These are phyloP conservation scores for Delonix regia DNA, from an alignment of 306 rosid genomes.

Conservation along the genomic window DNA sequence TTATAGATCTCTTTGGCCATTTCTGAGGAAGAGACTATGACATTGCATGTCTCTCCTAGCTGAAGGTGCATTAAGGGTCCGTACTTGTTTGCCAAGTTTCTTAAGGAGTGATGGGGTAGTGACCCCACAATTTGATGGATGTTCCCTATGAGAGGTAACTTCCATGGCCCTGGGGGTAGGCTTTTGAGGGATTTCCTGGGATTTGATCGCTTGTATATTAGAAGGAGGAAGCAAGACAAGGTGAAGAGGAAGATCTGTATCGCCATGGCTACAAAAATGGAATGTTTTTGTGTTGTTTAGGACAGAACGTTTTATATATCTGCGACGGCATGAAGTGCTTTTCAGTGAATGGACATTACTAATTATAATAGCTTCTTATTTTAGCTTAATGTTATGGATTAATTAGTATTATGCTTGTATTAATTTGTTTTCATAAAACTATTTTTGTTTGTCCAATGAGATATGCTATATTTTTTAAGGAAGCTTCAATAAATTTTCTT, in stretches of 20 bases:
- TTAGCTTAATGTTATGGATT: too few species aligned
- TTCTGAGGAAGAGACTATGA: constrained; percentile 18
- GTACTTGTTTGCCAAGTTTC: constrained; percentile 26
- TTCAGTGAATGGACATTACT: too few species aligned
- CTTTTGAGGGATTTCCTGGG: neutral
- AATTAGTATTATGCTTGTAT: too few species aligned
- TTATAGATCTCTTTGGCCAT: neutral
- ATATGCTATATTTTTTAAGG: too few species aligned
- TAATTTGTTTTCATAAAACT: too few species aligned
- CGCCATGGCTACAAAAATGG: neutral
- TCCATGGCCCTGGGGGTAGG: constrained; percentile 27
- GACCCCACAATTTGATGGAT: constrained; percentile 13
- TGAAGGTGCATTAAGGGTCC: constrained; percentile 31
- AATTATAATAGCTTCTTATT: too few species aligned
- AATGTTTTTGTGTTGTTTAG: too few species aligned
- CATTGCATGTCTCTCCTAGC: neutral
- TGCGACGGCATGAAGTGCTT: too few species aligned
- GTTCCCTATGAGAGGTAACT: constrained; percentile 31
- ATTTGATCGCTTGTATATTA: neutral
- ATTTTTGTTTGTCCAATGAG: too few species aligned
- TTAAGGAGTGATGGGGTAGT: neutral
- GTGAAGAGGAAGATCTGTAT: neutral
- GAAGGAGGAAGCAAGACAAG: neutral
- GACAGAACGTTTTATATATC: too few species aligned
- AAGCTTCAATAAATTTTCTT: too few species aligned